Conservation (phyloP, 352 stramenopile species). For the Pythium folliculosum region DNA sequence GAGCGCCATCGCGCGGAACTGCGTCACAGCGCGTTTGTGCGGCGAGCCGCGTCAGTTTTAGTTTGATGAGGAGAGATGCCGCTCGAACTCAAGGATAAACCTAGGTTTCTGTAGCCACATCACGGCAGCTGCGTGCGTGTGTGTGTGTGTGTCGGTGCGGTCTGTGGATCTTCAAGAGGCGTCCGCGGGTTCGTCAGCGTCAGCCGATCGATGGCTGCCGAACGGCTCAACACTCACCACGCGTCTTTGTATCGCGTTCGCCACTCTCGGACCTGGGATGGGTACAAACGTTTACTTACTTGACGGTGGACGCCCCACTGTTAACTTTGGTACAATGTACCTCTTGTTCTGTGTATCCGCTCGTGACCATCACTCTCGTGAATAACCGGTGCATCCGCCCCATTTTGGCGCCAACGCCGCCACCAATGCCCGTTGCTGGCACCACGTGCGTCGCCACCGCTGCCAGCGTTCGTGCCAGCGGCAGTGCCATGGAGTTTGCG, state of each 20-base stretch:
- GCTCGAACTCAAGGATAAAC: too few relatives aligned
- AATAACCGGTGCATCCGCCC: too few relatives aligned
- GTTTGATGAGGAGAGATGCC: too few relatives aligned
- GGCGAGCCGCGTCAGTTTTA: too few relatives aligned
- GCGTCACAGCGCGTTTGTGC: too few relatives aligned
- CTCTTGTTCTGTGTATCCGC: background rate
- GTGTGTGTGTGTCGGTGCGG: background rate
- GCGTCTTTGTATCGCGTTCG: background rate
- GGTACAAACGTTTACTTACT: background rate
- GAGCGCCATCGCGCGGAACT: too few relatives aligned
- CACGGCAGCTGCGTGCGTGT: too few relatives aligned
- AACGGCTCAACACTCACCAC: background rate
- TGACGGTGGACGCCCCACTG: background rate
- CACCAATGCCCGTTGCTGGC: too few relatives aligned
- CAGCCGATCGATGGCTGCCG: too few relatives aligned
- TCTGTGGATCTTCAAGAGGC: background rate
- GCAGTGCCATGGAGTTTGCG: conserved; percentile 14
- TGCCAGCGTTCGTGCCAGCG: too few relatives aligned
- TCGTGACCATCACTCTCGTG: conserved; percentile 11
- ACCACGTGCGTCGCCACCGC: background rate
- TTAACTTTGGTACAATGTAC: conserved; percentile 24
- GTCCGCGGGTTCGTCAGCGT: background rate
- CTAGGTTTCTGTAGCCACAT: too few relatives aligned
- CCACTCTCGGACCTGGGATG: background rate
- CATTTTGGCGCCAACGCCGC: background rate